Percentiles rank a stretch among this genome's conserved stretches.
phyloP scores from a whole-genome alignment of 202 grass and related monocot genomes.

The Tripidium arundinaceum region DNA sequence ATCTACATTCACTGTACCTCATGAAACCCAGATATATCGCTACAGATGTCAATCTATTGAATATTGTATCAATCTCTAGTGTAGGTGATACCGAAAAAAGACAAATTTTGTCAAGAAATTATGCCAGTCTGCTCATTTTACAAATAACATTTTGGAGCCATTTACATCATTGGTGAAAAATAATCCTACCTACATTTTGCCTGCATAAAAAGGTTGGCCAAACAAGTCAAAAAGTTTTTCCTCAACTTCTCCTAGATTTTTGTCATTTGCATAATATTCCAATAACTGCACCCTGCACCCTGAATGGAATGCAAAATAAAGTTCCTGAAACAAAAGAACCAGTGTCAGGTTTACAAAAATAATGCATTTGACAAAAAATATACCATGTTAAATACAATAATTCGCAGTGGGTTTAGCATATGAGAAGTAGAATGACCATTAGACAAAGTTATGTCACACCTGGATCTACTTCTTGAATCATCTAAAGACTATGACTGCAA shows the following conservation, averaged over 20 bases:
- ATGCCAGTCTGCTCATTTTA: too few relatives aligned
- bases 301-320: slow-evolving; percentile 91
- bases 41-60: background rate
- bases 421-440: background rate
- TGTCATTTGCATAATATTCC: slow-evolving; percentile 71
- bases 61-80: background rate
- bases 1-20: background rate
- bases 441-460: background rate
- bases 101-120: background rate
- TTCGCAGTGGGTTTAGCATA: background rate
- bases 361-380: slow-evolving; percentile 4
- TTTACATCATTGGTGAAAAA: background rate
- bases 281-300: slow-evolving; percentile 78
- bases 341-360: slow-evolving; percentile 18
- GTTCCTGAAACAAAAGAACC: slow-evolving; percentile 59
- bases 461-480: background rate
- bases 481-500: background rate
- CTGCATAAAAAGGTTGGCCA: slow-evolving; percentile 92
- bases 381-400: background rate
- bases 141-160: background rate
- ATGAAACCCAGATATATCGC: background rate
- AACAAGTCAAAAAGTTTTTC: slow-evolving; percentile 91
- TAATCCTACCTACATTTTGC: slow-evolving; percentile 31
- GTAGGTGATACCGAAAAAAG: background rate
- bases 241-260: slow-evolving; percentile 59